phyloP scores from a whole-genome alignment of 2,329 filamentous ascomycete genomes.

The Rosellinia necatrix region DNA sequence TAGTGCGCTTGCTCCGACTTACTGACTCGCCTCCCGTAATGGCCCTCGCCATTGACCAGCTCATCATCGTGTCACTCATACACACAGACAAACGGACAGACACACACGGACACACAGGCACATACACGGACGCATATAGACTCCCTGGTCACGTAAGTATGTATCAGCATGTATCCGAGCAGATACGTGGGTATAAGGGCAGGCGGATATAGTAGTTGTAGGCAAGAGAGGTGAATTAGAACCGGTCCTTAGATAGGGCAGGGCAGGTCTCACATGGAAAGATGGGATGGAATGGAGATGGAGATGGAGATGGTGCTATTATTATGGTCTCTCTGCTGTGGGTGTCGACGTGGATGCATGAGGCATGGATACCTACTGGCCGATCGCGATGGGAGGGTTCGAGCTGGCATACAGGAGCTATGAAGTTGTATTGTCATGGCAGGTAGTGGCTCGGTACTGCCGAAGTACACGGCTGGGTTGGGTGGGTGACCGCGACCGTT shows the following conservation, averaged over 20 bases:
- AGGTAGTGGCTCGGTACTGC: conserved; percentile 3
- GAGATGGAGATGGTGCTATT: conserved; percentile 7
- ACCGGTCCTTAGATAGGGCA: not conserved
- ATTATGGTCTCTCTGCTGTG: conserved; percentile 7
- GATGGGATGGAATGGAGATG: conserved; percentile 2
- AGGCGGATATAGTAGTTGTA: not conserved
- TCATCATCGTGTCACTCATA: conserved; percentile 13
- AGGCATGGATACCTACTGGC: too few relatives aligned
- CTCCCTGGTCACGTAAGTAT: too few relatives aligned
- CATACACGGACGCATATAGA: too few relatives aligned
- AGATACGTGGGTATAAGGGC: not conserved
- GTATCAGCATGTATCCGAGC: too few relatives aligned
- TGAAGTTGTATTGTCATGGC: not conserved
- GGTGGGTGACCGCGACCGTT: not conserved
- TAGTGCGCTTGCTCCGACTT: too few relatives aligned
- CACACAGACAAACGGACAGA: conserved; percentile 4
- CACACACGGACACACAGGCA: not conserved
- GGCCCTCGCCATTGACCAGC: not conserved
- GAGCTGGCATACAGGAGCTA: too few relatives aligned
- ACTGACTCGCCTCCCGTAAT: not conserved
- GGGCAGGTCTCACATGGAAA: not conserved
- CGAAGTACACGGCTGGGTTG: conserved; percentile 2
- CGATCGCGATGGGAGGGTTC: too few relatives aligned
- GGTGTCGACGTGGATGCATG: not conserved
- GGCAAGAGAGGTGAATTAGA: not conserved